Evolutionary conservation across 2,329 filamentous ascomycete genomes (phyloP).

Genomic region (Cladorrhinum sp.): DNA sequence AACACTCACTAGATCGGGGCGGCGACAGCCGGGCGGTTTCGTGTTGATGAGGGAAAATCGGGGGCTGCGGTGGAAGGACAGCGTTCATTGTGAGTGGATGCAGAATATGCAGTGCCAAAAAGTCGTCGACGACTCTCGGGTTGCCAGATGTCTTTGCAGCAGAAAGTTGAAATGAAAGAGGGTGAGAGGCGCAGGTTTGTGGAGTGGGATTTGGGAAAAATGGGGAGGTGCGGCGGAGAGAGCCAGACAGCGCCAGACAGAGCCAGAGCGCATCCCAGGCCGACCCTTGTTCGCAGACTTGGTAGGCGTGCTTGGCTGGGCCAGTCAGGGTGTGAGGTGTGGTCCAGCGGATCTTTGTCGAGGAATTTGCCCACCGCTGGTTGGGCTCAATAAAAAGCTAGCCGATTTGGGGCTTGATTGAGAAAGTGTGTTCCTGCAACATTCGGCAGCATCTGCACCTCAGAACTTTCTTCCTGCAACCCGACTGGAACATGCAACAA

Average conservation of each 20-base stretch:
- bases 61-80: conserved; percentile 58
- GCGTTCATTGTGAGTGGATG: conserved; percentile 52
- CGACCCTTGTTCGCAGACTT: conserved; percentile 14
- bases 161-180: conserved; percentile 8
- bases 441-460: conserved; percentile 1
- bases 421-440: conserved; percentile 1
- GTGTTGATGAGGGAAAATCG: conserved; percentile 58
- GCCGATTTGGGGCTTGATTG: background rate
- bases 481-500: background rate
- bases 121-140: conserved; percentile 1
- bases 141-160: conserved; percentile 9
- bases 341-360: conserved; percentile 10
- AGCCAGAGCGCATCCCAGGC: conserved; percentile 8
- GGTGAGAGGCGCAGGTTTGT: conserved; percentile 15
- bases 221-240: conserved; percentile 23
- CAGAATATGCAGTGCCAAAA: background rate
- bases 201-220: conserved; percentile 23
- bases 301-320: background rate
- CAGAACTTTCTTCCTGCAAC: background rate
- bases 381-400: conserved; percentile 1
- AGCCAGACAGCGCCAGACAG: background rate
- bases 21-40: conserved; percentile 53
- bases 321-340: conserved; percentile 21
- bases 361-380: conserved; percentile 13
- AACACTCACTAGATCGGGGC: conserved; percentile 52